These are phyloP conservation scores for Aspergillus flavus DNA, from an alignment of 2,329 filamentous ascomycete species.

Conservation along the genomic window DNA sequence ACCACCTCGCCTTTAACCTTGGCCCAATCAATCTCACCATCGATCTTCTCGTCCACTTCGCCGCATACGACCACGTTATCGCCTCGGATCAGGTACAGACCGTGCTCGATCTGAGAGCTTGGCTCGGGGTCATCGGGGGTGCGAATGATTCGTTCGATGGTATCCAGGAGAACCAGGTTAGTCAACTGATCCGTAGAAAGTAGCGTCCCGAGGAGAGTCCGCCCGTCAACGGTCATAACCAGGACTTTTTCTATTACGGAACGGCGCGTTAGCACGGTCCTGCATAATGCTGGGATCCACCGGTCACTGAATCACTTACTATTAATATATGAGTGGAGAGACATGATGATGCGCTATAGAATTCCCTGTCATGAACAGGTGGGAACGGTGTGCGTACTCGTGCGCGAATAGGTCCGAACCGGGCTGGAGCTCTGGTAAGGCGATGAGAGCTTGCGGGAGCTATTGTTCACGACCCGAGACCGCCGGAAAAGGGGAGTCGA, in stretches of 20 bases:
- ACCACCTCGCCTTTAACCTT: constrained; percentile 85
- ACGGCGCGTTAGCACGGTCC: constrained; percentile 14
- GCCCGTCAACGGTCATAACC: constrained; percentile 88
- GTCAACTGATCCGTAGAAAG: constrained; percentile 87
- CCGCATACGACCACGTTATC: constrained; percentile 94
- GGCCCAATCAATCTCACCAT: constrained; percentile 88
- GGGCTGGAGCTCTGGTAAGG: background rate
- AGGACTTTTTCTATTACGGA: constrained; percentile 75
- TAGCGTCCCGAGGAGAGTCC: constrained; percentile 80
- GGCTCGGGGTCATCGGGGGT: constrained; percentile 80
- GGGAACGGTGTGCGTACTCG: background rate
- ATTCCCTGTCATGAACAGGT: background rate
- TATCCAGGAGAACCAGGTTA: constrained; percentile 83
- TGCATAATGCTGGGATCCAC: background rate
- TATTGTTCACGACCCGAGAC: background rate
- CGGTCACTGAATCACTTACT: constrained; percentile 42
- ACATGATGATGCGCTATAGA: constrained; percentile 45
- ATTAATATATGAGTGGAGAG: constrained; percentile 57
- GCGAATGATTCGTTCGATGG: constrained; percentile 87
- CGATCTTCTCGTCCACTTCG: constrained; percentile 84
- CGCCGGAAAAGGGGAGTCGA: background rate
- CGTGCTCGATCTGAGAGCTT: constrained; percentile 78
- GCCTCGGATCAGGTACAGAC: constrained; percentile 87
- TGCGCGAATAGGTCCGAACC: background rate
- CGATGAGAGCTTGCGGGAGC: background rate